These are phyloP conservation scores for Tagetes erecta DNA, from an alignment of 129 eudicot genomes.

Conservation along the genomic window DNA sequence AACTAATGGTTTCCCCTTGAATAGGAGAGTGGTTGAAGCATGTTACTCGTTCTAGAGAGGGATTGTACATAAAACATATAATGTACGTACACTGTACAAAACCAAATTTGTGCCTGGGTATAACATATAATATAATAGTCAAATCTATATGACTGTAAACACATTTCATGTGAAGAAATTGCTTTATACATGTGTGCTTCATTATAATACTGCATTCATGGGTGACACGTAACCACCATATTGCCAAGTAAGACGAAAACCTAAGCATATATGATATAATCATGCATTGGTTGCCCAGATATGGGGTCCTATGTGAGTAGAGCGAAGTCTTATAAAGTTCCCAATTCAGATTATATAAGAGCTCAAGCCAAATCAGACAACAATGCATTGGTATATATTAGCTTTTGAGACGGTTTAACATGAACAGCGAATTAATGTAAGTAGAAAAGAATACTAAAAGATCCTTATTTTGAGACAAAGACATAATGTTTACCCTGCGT, in stretches of 20 bases:
- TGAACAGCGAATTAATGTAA: background rate
- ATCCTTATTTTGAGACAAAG: background rate
- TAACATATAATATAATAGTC: slow-evolving; percentile 10
- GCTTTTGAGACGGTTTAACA: background rate
- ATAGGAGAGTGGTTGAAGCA: background rate
- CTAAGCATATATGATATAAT: background rate
- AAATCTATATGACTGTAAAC: background rate
- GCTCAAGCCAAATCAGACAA: slow-evolving; percentile 1
- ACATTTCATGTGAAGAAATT: background rate
- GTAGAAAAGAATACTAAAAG: background rate
- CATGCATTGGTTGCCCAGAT: slow-evolving; percentile 7
- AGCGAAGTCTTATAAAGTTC: background rate
- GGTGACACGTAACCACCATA: background rate
- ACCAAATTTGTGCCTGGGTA: background rate
- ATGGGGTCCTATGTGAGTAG: background rate
- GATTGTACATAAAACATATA: background rate
- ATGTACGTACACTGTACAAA: background rate
- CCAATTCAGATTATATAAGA: slow-evolving; percentile 6
- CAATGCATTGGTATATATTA: background rate
- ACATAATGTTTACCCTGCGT: slow-evolving; percentile 52
- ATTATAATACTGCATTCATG: background rate
- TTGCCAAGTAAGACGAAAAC: background rate
- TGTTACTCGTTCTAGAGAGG: background rate
- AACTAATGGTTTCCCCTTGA: background rate
- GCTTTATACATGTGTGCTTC: background rate